Evolutionary conservation across 108 stramenopile genomes (phyloP), one percentile per base, ranked within the genome.

Genomic region (Nitzschia inconspicua): DNA sequence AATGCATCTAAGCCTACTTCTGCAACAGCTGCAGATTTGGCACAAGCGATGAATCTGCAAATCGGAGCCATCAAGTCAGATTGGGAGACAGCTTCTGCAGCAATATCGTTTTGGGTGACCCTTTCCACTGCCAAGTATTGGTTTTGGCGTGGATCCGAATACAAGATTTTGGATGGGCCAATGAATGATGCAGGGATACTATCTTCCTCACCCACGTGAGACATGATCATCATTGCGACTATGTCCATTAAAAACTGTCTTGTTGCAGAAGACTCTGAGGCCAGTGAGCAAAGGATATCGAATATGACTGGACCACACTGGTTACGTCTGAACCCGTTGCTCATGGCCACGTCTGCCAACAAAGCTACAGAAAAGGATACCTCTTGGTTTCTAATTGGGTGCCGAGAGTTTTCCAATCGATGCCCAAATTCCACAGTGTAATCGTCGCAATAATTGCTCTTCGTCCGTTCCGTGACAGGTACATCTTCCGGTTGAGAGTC

Each of bases 221-320:
- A 65, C 63, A 89, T 76, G 26, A 55, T 66, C 31, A 92, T 71
- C 67, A 83, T 54, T 23, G 82, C 75, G 8, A 92, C 65, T 37
- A 70, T 60, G 46, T 89, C 87, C 80, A 92, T 87, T 3, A 85
- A 72, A 68, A 84, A 92, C 14, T 61, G 31, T 55, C 82, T 44
- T 29, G 71, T 66, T 35, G 84, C 72, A 30, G 65, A 27, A 14
- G 70, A 67, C 10, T 73, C 60, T 22, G 91, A 73, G 7, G 86
- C 81, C 25, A 89, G 52, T 10, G 67, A 56, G 43, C 82, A 88
- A 19, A 92, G 55, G 24, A 78, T 70, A 13, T 52, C 52, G 7
- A 81, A 86, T 14, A 89, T 32, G 0, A 65, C 30, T 36, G 69
- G 70, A 13, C 77, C 85, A 28, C 80, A 65, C 6, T 58, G 47